Base-by-base conservation (phyloP, 1,139 yeast species). In the Taphrina populina region DNA sequence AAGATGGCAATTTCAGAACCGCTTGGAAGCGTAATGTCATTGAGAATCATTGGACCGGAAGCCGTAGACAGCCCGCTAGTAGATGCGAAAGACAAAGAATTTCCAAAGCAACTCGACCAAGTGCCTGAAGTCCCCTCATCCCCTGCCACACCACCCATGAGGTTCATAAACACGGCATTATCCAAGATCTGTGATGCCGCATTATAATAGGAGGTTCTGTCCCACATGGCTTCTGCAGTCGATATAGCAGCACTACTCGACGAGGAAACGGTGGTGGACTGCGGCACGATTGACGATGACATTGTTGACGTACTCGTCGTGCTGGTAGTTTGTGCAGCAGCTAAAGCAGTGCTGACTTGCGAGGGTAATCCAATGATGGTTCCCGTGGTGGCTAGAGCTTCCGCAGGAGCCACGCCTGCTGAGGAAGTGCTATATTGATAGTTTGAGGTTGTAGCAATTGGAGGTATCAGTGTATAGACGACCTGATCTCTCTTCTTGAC, bases 61-160 rank as follows among this genome's bases (percentile, higher is more conserved):
- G 95, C 87, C 62, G 80, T 76, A 39, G 81, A 73, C 43, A 74
- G 70, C 67, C 96, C 96, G 67, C 88, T 86, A 11, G 83, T 64
- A 60, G 77, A 84, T 59, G 87, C 83, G 71, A 76, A 90, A 0
- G 96, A 84, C 61, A 92, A 77, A 29, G 95, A 94, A 75, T 82
- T 79, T 65, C 97, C 98, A 70, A 87, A 84, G 72, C 88, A 80
- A 36, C 82, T 67, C 46, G 92, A 86, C 83, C 87, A 88, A 45
- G 77, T 78, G 72, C 96, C 96, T 17, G 95, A 84, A 13, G 34
- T 24, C 19, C 43, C 43, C 19, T 37, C 24, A 29, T 37, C 43
- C 56, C 87, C 88, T n/a, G 80, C 73, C 53, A 81, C 76, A 61
- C 83, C 86, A 66, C 96, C 96, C 61, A 79, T 79, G 66, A 80